Percentiles rank a stretch among this genome's conserved stretches.
These are phyloP conservation scores for Chaetomiaceae sp. DNA, from an alignment of 2,329 filamentous ascomycete species.

Conservation along the genomic window DNA sequence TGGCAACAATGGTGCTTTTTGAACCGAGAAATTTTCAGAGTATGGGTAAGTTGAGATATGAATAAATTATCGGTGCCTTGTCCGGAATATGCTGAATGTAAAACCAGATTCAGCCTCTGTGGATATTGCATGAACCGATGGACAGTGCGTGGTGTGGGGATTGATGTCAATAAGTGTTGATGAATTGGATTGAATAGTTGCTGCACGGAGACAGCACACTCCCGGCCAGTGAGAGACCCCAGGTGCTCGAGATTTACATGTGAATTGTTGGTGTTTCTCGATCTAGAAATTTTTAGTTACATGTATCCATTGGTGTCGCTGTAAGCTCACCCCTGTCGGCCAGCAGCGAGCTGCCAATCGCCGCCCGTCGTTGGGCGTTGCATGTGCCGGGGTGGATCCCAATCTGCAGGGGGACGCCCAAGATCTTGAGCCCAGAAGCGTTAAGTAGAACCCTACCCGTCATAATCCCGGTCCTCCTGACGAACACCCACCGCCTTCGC, in stretches of 20 bases:
- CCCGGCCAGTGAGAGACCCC: not conserved
- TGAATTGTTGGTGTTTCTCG: not conserved
- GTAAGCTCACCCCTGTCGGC: slow-evolving; percentile 10
- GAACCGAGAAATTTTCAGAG: not conserved
- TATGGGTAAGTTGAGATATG: not conserved
- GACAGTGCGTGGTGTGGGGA: not conserved
- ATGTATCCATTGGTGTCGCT: not conserved
- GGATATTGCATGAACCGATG: not conserved
- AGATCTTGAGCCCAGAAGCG: not conserved
- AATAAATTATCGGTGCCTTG: not conserved
- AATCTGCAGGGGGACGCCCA: not conserved
- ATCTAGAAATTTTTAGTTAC: slow-evolving; percentile 8
- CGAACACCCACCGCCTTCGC: not conserved
- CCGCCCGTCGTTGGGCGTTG: slow-evolving; percentile 10
- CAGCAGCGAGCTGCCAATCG: slow-evolving; percentile 11
- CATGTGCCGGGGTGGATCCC: slow-evolving; percentile 6
- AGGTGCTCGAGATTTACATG: not conserved
- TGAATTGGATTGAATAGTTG: not conserved
- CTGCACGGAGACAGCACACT: not conserved
- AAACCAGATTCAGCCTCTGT: not conserved
- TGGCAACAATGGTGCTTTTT: not conserved
- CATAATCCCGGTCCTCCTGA: not conserved
- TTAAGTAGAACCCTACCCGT: not conserved
- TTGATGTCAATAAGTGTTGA: no score
- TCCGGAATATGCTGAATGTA: no score